Evolutionary conservation across 306 rosid genomes (phyloP).

Genomic region (Calophaca sinica): DNA sequence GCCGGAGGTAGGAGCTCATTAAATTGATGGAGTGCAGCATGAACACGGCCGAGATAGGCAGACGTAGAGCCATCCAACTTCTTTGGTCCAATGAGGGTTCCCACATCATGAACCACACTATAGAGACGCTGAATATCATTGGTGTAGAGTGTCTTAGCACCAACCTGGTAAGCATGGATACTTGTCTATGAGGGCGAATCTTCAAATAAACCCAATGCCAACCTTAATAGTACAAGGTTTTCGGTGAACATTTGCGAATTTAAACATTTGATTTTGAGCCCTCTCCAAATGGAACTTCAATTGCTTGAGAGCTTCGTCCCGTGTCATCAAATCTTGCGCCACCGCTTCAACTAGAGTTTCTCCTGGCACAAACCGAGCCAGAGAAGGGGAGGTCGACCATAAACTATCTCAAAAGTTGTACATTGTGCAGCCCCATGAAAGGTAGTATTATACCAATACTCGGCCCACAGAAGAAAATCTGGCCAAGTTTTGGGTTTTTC

Average conservation of each 20-base stretch:
- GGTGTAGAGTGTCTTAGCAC: too few species aligned
- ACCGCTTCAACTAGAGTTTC: background rate
- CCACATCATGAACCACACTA: too few species aligned
- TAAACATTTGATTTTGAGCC: background rate
- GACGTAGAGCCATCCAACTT: too few species aligned
- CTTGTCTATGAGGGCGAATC: background rate
- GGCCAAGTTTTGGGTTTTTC: background rate
- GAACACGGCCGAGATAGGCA: too few species aligned
- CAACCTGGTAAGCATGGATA: background rate
- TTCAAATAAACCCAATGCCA: background rate
- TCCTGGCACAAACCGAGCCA: background rate
- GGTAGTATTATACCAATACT: background rate
- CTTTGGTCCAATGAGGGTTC: too few species aligned
- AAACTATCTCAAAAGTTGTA: background rate
- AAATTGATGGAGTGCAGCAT: too few species aligned
- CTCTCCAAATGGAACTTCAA: background rate
- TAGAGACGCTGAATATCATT: too few species aligned
- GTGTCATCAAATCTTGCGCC: background rate
- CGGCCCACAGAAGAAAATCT: background rate
- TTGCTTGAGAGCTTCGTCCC: background rate
- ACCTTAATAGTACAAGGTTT: background rate
- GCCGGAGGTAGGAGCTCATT: too few species aligned
- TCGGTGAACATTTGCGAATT: background rate
- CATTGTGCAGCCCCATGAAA: background rate
- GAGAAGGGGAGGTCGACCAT: background rate